These are phyloP conservation scores for Bauhinia variegata DNA, from an alignment of 306 rosid genomes.

Conservation along the genomic window DNA sequence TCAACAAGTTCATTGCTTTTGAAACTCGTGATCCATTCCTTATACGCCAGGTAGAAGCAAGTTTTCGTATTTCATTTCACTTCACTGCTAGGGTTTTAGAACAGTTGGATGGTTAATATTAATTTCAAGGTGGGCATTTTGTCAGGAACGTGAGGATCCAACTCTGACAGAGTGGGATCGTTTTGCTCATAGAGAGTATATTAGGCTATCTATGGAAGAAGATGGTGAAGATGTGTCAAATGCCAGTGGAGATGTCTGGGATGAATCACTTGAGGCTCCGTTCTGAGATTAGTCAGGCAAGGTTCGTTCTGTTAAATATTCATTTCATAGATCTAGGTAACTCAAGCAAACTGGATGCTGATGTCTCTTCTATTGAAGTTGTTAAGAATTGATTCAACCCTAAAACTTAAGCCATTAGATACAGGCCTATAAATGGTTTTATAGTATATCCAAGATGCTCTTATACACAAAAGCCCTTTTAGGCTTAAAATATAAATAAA, in stretches of 20 bases:
- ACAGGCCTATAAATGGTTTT: too few species aligned
- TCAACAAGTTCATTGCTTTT: constrained; percentile 94
- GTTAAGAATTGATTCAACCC: too few species aligned
- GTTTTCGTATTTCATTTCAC: constrained; percentile 27
- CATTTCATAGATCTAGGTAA: neutral
- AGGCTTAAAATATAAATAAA: too few species aligned
- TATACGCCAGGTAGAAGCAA: constrained; percentile 82
- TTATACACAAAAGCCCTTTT: too few species aligned
- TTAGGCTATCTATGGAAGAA: constrained; percentile 99
- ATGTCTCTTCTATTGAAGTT: constrained; percentile 12
- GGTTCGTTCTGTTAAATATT: constrained; percentile 17
- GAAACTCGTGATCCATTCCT: constrained; percentile 98
- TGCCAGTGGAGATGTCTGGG: constrained; percentile 99
- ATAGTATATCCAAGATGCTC: too few species aligned
- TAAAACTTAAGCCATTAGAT: too few species aligned
- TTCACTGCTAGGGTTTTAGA: constrained; percentile 22
- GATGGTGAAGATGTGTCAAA: constrained; percentile 99
- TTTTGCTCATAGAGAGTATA: constrained; percentile 97
- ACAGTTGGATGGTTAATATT: constrained; percentile 35
- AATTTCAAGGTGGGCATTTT: constrained; percentile 35
- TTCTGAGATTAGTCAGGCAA: constrained; percentile 65
- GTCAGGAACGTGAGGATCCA: constrained; percentile 98
- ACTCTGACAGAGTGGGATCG: constrained; percentile 99
- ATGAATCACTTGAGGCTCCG: constrained; percentile 98
- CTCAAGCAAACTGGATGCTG: constrained; percentile 19